Conservation (phyloP, 192 early-diverging fungal genomes). For the Coemansia sp. region DNA sequence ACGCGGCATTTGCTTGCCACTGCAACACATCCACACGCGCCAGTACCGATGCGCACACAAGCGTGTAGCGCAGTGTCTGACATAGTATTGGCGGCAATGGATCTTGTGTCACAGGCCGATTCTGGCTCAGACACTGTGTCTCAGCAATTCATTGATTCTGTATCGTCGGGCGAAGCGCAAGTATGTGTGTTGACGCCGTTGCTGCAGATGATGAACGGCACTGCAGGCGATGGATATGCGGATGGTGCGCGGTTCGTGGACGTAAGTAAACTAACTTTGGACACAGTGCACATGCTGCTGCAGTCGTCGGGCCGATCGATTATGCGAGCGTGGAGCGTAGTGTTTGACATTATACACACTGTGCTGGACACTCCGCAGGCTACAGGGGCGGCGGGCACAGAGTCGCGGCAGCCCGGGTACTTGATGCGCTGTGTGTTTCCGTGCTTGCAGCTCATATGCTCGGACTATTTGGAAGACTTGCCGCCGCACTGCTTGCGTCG, state of each 20-base stretch:
- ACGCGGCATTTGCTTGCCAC: slow-evolving; percentile 74
- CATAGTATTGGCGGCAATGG: slow-evolving; percentile 72
- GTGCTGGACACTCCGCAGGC: slow-evolving; percentile 8
- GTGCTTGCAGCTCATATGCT: slow-evolving; percentile 91
- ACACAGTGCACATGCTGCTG: slow-evolving; percentile 86
- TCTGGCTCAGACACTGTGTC: background rate
- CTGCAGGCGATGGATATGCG: background rate
- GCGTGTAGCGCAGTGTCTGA: slow-evolving; percentile 76
- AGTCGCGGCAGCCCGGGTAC: slow-evolving; percentile 26
- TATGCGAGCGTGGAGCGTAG: slow-evolving; percentile 77
- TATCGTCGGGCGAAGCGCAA: slow-evolving; percentile 66
- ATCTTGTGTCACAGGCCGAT: slow-evolving; percentile 57
- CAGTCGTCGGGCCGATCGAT: slow-evolving; percentile 91
- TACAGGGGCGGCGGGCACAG: slow-evolving; percentile 4
- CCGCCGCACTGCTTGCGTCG: slow-evolving; percentile 70
- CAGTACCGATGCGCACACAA: slow-evolving; percentile 68
- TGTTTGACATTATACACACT: slow-evolving; percentile 81
- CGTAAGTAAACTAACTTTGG: slow-evolving; percentile 79
- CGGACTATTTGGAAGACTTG: slow-evolving; percentile 86
- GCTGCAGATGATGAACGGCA: slow-evolving; percentile 57
- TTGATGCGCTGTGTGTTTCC: slow-evolving; percentile 85
- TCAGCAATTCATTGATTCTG: slow-evolving; percentile 30
- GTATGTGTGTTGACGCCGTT: slow-evolving; percentile 64
- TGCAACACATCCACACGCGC: slow-evolving; percentile 59
- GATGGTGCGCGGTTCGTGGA: slow-evolving; percentile 58